Evolutionary conservation across 345 rosid genomes (phyloP), one percentile per base, ranked within the genome.

Genomic region (Mangifera indica): DNA sequence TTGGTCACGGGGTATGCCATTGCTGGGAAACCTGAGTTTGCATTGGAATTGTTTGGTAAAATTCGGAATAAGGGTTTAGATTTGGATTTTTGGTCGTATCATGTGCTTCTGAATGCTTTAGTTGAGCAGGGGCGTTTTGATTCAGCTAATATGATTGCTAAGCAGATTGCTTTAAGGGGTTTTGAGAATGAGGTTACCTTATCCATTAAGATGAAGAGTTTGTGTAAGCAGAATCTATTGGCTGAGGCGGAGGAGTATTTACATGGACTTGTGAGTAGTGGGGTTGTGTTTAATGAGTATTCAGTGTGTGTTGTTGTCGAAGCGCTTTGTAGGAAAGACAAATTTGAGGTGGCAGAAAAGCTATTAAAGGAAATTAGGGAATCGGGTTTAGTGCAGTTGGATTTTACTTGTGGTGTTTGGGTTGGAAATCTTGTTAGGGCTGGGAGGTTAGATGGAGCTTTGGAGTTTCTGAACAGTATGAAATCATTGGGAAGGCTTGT

Each of bases 1-100:
- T 76, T 95, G 52, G 97, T 95, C 18, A 68, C 87, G 68, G 98
- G 99, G 0, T 95, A 91, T 34, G 88, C 97, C 0, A 53, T 91
- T 0, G 96, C 92, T 0, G 98, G 99, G 12, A 88, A 85, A 72
- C 85, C 89, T 5, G 83, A 77, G 3, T 58, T 77, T 40, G 98
- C 99, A 22, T 90, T 95, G 70, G 87, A 87, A 63, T 71, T 88
- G 80, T 88, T 92, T 20, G 96, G 92, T 42, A 77, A 67, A 70
- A 87, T 92, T 96, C 86, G 98, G 3, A 92, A 87, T 65, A 73
- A 80, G 48, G 98, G 98, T 21, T 48, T 86, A 71, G 99, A 95
- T 72, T 81, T 95, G 87, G 93, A 88, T 74, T 21, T 51, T 4
- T 84, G 78, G 59, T 72, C 84, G 12, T 95, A 91, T 69, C 88